phyloP scores from a whole-genome alignment of 2,329 filamentous ascomycete genomes.

The Verticillium nubilum region DNA sequence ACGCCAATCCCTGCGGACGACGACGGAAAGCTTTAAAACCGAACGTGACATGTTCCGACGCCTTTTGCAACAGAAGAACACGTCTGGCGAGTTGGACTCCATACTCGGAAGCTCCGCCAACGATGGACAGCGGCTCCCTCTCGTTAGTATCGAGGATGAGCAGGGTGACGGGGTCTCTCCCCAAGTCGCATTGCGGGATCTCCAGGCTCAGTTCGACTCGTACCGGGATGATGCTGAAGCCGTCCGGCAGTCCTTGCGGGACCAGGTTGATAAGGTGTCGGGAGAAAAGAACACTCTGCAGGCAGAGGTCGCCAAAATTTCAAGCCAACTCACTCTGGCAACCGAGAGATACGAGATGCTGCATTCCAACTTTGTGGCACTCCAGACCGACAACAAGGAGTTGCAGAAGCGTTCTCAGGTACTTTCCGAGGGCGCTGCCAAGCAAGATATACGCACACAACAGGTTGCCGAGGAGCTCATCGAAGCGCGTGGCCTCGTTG shows the following conservation, averaged over 20 bases:
- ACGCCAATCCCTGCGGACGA: conserved; percentile 71
- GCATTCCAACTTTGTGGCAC: conserved; percentile 76
- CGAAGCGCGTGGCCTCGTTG: conserved; percentile 73
- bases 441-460: conserved; percentile 84
- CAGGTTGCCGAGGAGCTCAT: conserved; percentile 91
- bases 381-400: conserved; percentile 80
- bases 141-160: conserved; percentile 51
- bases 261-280: conserved; percentile 77
- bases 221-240: conserved; percentile 81
- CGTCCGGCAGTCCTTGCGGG: conserved; percentile 75
- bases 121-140: conserved; percentile 45
- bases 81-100: conserved; percentile 58
- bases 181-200: conserved; percentile 71
- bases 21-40: conserved; percentile 88
- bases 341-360: conserved; percentile 85
- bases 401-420: conserved; percentile 76
- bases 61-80: conserved; percentile 70
- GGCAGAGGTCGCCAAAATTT: conserved; percentile 72
- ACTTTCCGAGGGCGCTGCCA: conserved; percentile 77
- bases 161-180: conserved; percentile 50
- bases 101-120: conserved; percentile 68
- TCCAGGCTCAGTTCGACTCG: conserved; percentile 84
- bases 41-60: conserved; percentile 97
- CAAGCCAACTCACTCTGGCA: conserved; percentile 75
- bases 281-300: conserved; percentile 78